A percentile compares a stretch with the other conserved stretches of the same genome.
Evolutionary conservation across 768 basidiomycete species (phyloP).

Genomic region (Sistotremastrum niveocremeum): DNA sequence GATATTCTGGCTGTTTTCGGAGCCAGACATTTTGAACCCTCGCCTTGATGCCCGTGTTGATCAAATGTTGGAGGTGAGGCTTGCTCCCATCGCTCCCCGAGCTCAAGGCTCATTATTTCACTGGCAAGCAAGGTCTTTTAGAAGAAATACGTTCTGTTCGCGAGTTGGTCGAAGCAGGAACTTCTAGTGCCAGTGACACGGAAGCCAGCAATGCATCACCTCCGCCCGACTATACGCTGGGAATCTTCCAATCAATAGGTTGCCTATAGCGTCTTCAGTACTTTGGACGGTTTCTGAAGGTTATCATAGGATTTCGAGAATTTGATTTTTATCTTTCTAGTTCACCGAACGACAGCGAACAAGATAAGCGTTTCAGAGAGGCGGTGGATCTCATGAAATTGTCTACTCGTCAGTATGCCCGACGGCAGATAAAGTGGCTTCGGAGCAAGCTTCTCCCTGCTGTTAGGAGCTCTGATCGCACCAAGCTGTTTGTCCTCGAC

Average conservation of each 20-base stretch:
- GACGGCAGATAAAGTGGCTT: slow-evolving; percentile 86
- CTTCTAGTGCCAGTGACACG: slow-evolving; percentile 12
- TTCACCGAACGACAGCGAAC: slow-evolving; percentile 15
- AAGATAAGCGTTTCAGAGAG: slow-evolving; percentile 28
- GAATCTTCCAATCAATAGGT: slow-evolving; percentile 95
- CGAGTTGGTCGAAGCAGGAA: slow-evolving; percentile 10
- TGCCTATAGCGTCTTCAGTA: slow-evolving; percentile 5
- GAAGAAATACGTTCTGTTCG: slow-evolving; percentile 57
- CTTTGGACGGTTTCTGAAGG: slow-evolving; percentile 4
- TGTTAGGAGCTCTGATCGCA: slow-evolving; percentile 24
- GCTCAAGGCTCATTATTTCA: neutral
- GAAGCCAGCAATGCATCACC: neutral
- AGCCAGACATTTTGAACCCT: slow-evolving; percentile 42
- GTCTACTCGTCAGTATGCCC: slow-evolving; percentile 84
- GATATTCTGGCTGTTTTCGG: slow-evolving; percentile 84
- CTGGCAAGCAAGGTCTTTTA: slow-evolving; percentile 56
- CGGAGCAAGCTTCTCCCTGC: slow-evolving; percentile 78
- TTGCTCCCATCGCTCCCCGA: neutral
- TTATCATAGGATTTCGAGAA: slow-evolving; percentile 72
- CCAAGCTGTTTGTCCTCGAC: slow-evolving; percentile 25
- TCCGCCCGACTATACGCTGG: slow-evolving; percentile 52
- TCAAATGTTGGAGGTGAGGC: slow-evolving; percentile 70
- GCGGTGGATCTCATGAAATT: slow-evolving; percentile 73
- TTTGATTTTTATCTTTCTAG: slow-evolving; percentile 52
- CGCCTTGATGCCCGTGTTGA: slow-evolving; percentile 76